phyloP scores from a whole-genome alignment of 208 protist species.

The Angomonas ambiguus region DNA sequence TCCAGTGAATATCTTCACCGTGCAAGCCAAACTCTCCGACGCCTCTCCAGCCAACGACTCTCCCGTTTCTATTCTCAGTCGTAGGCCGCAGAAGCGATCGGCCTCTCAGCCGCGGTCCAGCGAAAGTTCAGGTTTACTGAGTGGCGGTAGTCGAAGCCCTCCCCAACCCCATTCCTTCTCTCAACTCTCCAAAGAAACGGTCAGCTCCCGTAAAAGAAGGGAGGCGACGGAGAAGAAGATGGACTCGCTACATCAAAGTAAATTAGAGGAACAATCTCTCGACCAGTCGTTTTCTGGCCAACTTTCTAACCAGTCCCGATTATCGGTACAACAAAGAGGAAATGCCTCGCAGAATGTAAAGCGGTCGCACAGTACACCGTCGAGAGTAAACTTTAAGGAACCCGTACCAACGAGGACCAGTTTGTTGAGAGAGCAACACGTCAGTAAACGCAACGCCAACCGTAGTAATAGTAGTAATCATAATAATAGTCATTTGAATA shows the following conservation, averaged over 20 bases:
- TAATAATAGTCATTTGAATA: not conserved
- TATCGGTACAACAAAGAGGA: not conserved
- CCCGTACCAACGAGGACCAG: not conserved
- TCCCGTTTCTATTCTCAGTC: not conserved
- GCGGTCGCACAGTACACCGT: not conserved
- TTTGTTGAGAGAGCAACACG: not conserved
- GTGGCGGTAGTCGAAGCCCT: not conserved
- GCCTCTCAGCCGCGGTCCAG: not conserved
- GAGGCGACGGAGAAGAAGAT: not conserved
- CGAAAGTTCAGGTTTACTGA: not conserved
- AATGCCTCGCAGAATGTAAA: not conserved
- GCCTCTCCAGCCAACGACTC: not conserved
- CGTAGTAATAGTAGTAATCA: not conserved
- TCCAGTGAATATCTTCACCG: not conserved
- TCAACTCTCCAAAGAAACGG: slow-evolving; percentile 2
- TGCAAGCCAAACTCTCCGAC: not conserved
- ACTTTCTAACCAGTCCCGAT: not conserved
- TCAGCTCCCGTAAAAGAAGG: not conserved
- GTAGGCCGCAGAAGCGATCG: not conserved
- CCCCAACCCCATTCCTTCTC: not conserved
- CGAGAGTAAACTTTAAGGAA: not conserved
- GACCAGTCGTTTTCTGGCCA: not conserved
- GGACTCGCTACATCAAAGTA: not conserved
- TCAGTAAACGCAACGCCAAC: not conserved
- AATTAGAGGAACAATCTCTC: not conserved